Evolutionary conservation across 257 asterid species (phyloP).

Genomic region (Orobanche coerulescens): DNA sequence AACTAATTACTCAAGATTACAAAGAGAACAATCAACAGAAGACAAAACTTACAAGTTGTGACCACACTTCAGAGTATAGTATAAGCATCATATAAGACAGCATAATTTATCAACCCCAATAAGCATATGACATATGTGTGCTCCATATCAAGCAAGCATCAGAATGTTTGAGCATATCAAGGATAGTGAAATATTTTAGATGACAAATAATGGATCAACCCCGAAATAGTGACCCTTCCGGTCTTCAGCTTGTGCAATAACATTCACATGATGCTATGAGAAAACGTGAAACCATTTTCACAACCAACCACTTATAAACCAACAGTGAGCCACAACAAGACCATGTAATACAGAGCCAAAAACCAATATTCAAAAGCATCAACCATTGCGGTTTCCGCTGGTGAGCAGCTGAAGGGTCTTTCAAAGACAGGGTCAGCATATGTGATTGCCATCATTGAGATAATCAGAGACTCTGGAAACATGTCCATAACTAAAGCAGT

Average conservation of each 20-base stretch:
- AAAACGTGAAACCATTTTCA: neutral
- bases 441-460: neutral
- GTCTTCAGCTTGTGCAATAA: neutral
- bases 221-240: neutral
- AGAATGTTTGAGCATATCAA: conserved; percentile 2
- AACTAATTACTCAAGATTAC: too few species aligned
- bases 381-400: neutral
- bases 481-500: conserved; percentile 9
- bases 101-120: neutral
- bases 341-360: neutral
- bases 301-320: neutral
- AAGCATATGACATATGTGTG: neutral
- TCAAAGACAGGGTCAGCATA: conserved; percentile 14
- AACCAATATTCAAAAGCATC: neutral
- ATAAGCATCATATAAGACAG: neutral
- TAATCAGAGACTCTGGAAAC: conserved; percentile 8
- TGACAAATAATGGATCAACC: neutral
- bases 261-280: neutral
- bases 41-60: neutral
- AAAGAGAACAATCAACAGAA: too few species aligned
- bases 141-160: neutral
- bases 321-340: neutral
- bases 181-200: neutral
- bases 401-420: neutral
- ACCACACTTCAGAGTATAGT: neutral